Percentiles rank a stretch among this genome's conserved stretches.
Conservation (phyloP, 345 rosid genomes). For the Heritiera fomes region DNA sequence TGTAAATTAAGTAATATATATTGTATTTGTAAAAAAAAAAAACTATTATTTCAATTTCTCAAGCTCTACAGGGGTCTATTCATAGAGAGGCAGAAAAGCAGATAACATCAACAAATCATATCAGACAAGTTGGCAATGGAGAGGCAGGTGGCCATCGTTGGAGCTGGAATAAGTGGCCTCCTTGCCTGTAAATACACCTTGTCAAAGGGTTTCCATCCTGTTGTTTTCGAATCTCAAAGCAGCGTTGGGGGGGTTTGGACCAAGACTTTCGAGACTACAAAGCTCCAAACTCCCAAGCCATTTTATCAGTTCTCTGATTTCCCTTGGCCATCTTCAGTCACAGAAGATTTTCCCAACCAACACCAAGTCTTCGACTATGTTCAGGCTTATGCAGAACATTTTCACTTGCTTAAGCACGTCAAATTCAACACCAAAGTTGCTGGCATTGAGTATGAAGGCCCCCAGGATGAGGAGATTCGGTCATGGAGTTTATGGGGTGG, state of each 20-base stretch:
- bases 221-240: neutral
- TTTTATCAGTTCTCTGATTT: constrained; percentile 11
- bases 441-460: constrained; percentile 22
- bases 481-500: constrained; percentile 36
- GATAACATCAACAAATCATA: no score
- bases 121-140: neutral
- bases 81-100: no score
- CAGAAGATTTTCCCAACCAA: constrained; percentile 24
- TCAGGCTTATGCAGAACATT: constrained; percentile 29
- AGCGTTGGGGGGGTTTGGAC: neutral
- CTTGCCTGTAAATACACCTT: neutral
- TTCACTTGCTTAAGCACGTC: constrained; percentile 32
- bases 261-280: neutral
- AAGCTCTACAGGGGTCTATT: no score
- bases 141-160: neutral
- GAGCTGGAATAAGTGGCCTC: neutral
- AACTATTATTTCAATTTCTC: no score
- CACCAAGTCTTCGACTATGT: constrained; percentile 30
- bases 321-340: neutral
- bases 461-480: constrained; percentile 24
- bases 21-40: no score
- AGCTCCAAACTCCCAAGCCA: constrained; percentile 7
- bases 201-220: neutral
- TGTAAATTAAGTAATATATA: no score
- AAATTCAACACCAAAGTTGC: constrained; percentile 30